Evolutionary conservation across 768 basidiomycete species (phyloP).

Genomic region (Termitomyces sp.): DNA sequence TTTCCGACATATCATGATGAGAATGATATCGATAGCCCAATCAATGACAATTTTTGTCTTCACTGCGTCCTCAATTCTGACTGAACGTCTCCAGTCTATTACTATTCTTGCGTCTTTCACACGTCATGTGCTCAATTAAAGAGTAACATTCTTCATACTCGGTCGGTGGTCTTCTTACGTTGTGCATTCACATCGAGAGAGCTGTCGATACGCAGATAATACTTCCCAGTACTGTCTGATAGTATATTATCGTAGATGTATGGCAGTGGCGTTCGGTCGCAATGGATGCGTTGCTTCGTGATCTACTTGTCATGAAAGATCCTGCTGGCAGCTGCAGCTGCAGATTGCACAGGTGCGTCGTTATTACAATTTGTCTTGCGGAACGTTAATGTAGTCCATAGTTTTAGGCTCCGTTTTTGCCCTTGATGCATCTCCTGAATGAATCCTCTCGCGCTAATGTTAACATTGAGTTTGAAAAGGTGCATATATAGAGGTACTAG

Average conservation of each 20-base stretch:
- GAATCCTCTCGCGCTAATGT: neutral
- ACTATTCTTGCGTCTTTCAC: neutral
- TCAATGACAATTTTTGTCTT: neutral
- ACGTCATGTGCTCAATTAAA: neutral
- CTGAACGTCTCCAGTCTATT: neutral
- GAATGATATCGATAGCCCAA: neutral
- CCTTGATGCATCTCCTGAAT: neutral
- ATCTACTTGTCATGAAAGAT: neutral
- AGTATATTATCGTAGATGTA: neutral
- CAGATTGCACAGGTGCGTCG: constrained; percentile 4
- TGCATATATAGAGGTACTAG: neutral
- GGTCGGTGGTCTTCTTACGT: neutral
- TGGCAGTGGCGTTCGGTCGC: constrained; percentile 5
- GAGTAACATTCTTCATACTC: neutral
- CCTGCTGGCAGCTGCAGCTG: neutral
- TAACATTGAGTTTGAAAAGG: too few relatives aligned
- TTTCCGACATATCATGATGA: constrained; percentile 1
- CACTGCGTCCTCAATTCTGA: neutral
- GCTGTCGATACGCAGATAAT: constrained; percentile 9
- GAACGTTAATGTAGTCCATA: neutral
- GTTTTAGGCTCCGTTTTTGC: neutral
- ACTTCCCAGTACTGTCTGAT: neutral
- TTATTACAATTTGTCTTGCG: neutral
- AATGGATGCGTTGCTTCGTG: constrained; percentile 6
- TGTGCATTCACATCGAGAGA: neutral